These are phyloP conservation scores for Clonostachys rhizophaga DNA, from an alignment of 2,329 filamentous ascomycete species.

Conservation along the genomic window DNA sequence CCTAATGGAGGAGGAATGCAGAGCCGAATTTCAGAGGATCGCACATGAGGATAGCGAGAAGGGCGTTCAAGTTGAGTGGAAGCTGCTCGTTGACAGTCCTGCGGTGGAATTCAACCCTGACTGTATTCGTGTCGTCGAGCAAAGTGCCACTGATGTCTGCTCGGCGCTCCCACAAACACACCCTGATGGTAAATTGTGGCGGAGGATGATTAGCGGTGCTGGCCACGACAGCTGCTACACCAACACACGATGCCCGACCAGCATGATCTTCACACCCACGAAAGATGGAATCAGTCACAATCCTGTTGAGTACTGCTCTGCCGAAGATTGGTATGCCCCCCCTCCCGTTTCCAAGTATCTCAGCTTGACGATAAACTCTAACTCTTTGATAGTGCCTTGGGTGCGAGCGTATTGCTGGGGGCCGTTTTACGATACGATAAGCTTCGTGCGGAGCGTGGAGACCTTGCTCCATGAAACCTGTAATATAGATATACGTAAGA, in stretches of 20 bases:
- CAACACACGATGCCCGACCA: slow-evolving; percentile 17
- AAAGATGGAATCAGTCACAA: slow-evolving; percentile 23
- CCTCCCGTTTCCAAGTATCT: not conserved
- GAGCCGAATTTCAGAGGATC: slow-evolving; percentile 36
- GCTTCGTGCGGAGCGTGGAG: not conserved
- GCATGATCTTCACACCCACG: slow-evolving; percentile 25
- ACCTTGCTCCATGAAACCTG: too few relatives aligned
- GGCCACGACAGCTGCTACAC: slow-evolving; percentile 25
- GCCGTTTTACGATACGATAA: slow-evolving; percentile 9
- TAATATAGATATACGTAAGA: too few relatives aligned
- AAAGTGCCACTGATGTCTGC: slow-evolving; percentile 46
- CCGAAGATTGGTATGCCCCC: slow-evolving; percentile 16
- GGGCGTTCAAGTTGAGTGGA: slow-evolving; percentile 52
- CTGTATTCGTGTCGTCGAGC: slow-evolving; percentile 55
- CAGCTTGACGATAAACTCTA: too few relatives aligned
- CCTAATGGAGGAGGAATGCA: slow-evolving; percentile 40
- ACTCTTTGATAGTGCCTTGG: slow-evolving; percentile 7
- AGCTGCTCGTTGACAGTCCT: slow-evolving; percentile 49
- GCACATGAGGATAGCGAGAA: slow-evolving; percentile 43
- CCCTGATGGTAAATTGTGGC: slow-evolving; percentile 15
- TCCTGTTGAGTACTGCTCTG: slow-evolving; percentile 14
- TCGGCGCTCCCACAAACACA: slow-evolving; percentile 14
- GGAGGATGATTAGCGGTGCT: slow-evolving; percentile 19
- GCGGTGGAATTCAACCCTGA: slow-evolving; percentile 57
- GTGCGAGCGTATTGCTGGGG: slow-evolving; percentile 17